These are phyloP conservation scores for Trichophyton simii DNA, from an alignment of 2,329 filamentous ascomycete species.

Conservation along the genomic window DNA sequence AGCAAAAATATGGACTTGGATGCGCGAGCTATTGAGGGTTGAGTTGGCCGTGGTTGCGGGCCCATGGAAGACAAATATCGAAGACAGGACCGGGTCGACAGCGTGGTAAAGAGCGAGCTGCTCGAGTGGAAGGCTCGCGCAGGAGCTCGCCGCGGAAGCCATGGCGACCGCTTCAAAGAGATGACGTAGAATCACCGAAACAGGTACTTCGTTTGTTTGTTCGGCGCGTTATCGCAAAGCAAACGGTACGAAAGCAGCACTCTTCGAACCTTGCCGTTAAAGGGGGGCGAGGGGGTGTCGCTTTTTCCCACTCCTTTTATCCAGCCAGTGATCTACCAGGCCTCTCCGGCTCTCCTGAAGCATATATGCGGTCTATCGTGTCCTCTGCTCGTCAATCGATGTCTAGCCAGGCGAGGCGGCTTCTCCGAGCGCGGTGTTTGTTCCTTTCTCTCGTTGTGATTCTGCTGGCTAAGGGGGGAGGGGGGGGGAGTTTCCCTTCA, in stretches of 20 bases:
- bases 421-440: background rate
- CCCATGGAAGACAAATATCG: constrained; percentile 84
- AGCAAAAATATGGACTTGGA: constrained; percentile 86
- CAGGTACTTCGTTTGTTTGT: background rate
- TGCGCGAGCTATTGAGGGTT: constrained; percentile 76
- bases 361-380: background rate
- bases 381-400: background rate
- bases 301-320: background rate
- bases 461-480: background rate
- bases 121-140: constrained; percentile 63
- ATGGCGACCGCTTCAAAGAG: constrained; percentile 39
- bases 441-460: background rate
- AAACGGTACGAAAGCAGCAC: background rate
- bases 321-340: background rate
- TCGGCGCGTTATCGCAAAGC: background rate
- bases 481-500: background rate
- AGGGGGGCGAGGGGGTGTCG: background rate
- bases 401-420: background rate
- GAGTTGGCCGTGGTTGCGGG: constrained; percentile 80
- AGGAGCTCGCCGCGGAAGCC: constrained; percentile 69
- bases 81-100: constrained; percentile 65
- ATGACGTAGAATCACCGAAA: background rate
- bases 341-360: background rate
- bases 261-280: background rate
- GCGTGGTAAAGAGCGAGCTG: constrained; percentile 79